phyloP scores from a whole-genome alignment of 2,329 filamentous ascomycete genomes.

The Teratosphaeria zuluensis region DNA sequence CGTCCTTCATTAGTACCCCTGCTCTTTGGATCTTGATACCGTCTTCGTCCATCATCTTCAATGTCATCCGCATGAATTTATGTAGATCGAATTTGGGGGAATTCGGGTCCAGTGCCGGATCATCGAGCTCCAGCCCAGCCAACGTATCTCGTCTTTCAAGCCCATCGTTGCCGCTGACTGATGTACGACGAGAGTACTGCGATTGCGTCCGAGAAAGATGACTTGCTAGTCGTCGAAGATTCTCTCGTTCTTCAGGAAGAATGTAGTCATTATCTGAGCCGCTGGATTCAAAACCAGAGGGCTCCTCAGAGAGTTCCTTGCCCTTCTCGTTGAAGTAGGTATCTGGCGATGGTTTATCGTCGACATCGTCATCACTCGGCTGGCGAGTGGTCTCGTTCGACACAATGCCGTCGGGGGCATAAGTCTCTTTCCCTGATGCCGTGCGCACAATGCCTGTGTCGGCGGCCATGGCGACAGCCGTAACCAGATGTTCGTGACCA shows the following conservation, averaged over 20 bases:
- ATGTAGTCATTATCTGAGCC: conserved; percentile 11
- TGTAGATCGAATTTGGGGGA: conserved; percentile 44
- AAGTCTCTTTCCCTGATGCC: conserved; percentile 11
- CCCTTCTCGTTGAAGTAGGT: conserved; percentile 18
- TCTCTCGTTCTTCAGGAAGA: conserved; percentile 7
- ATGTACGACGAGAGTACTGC: conserved; percentile 9
- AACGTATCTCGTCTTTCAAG: conserved; percentile 19
- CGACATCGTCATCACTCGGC: not conserved
- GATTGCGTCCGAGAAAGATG: conserved; percentile 15
- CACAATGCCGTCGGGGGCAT: conserved; percentile 8
- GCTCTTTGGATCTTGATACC: conserved; percentile 45
- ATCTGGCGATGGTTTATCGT: not conserved
- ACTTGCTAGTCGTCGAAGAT: conserved; percentile 7
- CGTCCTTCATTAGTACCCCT: conserved; percentile 54
- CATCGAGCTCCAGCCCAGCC: conserved; percentile 32
- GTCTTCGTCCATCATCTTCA: conserved; percentile 45
- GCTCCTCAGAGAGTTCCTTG: conserved; percentile 18
- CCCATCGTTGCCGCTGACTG: conserved; percentile 6
- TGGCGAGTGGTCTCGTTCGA: not conserved
- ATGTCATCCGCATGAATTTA: conserved; percentile 42
- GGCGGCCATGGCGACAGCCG: conserved; percentile 3
- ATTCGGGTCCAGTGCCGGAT: conserved; percentile 44
- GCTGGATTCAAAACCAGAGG: conserved; percentile 3
- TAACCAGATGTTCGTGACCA: not conserved
- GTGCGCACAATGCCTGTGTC: conserved; percentile 8